Percentiles rank a stretch among this genome's conserved stretches.
Evolutionary conservation across 768 basidiomycete genomes (phyloP).

Genomic region (Tylopilus vinaceipallidus): DNA sequence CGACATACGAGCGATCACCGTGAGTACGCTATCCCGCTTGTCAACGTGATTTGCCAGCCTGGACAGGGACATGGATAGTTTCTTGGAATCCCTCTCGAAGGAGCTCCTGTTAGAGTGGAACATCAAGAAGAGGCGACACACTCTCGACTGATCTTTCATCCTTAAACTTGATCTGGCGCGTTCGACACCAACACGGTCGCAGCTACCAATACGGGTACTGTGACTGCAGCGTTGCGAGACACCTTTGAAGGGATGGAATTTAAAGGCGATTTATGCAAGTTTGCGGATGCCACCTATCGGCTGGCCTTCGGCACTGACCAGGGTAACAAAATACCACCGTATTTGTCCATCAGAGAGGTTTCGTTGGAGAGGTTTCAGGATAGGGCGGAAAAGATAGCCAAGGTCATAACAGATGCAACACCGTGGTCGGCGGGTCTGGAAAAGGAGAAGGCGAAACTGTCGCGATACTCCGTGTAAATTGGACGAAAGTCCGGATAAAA

Average conservation of each 20-base stretch:
- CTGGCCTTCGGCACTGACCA: neutral
- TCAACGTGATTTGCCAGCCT: no score
- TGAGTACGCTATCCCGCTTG: no score
- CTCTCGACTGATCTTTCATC: no score
- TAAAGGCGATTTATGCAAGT: slow-evolving; percentile 15
- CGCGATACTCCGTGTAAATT: neutral
- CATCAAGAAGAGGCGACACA: slow-evolving; percentile 12
- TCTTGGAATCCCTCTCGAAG: slow-evolving; percentile 5
- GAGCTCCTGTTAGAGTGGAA: slow-evolving; percentile 18
- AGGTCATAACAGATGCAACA: neutral
- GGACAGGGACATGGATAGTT: neutral
- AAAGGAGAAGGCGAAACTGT: slow-evolving; percentile 5
- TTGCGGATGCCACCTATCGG: slow-evolving; percentile 5
- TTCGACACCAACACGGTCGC: slow-evolving; percentile 16
- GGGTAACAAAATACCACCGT: slow-evolving; percentile 1
- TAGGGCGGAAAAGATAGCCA: neutral
- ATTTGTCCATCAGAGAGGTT: slow-evolving; percentile 12
- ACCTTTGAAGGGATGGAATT: neutral
- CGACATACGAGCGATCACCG: no score
- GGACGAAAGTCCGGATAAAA: neutral
- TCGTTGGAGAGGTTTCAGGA: slow-evolving; percentile 1
- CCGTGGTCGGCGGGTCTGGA: slow-evolving; percentile 10
- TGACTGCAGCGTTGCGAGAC: slow-evolving; percentile 1
- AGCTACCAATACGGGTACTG: slow-evolving; percentile 2
- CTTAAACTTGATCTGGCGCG: slow-evolving; percentile 4